Evolutionary conservation across 2,329 filamentous ascomycete species (phyloP).

Genomic region (Trichoderma atrobrunneum): DNA sequence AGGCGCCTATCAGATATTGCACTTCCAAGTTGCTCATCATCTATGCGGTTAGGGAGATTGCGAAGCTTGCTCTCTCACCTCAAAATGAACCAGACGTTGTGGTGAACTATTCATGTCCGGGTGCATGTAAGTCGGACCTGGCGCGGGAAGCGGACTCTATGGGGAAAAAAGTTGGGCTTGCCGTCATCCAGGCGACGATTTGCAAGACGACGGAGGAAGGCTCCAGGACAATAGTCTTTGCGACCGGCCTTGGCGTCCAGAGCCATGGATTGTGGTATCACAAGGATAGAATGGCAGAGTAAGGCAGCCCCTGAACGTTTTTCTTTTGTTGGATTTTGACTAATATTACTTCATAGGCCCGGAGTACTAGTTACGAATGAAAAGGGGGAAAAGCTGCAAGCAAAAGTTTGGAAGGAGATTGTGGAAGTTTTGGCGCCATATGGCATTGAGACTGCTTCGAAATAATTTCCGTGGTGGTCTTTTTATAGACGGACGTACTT

Average conservation of each 20-base stretch:
- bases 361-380: neutral
- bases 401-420: neutral
- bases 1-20: neutral
- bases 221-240: neutral
- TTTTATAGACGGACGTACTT: neutral
- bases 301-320: neutral
- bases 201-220: constrained; percentile 8
- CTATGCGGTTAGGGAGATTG: neutral
- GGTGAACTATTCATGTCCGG: constrained; percentile 4
- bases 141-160: neutral
- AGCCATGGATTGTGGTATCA: constrained; percentile 1
- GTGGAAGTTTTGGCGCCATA: neutral
- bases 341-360: neutral
- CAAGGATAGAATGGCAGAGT: constrained; percentile 4
- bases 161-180: neutral
- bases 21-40: neutral
- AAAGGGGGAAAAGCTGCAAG: neutral
- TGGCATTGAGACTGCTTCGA: neutral
- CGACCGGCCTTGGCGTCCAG: neutral
- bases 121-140: neutral
- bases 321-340: neutral
- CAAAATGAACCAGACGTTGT: neutral
- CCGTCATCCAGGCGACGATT: neutral
- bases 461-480: neutral
- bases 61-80: neutral